phyloP scores from a whole-genome alignment of 2,329 filamentous ascomycete genomes.

The Ascochyta lentis region DNA sequence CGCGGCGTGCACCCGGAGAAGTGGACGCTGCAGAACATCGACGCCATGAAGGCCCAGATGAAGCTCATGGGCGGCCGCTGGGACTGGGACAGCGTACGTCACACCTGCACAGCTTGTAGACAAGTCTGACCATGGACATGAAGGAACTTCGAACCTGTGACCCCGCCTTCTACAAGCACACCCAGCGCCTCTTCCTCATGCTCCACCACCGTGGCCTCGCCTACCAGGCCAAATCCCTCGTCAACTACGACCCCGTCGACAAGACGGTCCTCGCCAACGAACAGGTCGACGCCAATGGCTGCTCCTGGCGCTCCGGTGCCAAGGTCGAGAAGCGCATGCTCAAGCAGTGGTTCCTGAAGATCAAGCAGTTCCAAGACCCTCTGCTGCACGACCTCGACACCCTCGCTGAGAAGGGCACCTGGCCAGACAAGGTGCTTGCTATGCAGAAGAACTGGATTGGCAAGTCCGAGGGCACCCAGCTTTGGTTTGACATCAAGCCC shows the following conservation, averaged over 20 bases:
- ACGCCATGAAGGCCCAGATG: slow-evolving; percentile 83
- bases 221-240: slow-evolving; percentile 81
- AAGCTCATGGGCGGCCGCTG: slow-evolving; percentile 79
- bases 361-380: slow-evolving; percentile 77
- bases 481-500: slow-evolving; percentile 71
- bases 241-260: slow-evolving; percentile 91
- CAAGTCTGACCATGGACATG: slow-evolving; percentile 18
- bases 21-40: slow-evolving; percentile 84
- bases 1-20: slow-evolving; percentile 75
- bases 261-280: slow-evolving; percentile 91
- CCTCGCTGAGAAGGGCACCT: slow-evolving; percentile 68
- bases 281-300: slow-evolving; percentile 85
- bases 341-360: slow-evolving; percentile 90
- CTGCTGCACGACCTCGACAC: slow-evolving; percentile 74
- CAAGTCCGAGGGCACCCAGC: slow-evolving; percentile 73
- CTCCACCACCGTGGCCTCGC: slow-evolving; percentile 77
- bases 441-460: slow-evolving; percentile 93
- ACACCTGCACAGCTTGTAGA: no score
- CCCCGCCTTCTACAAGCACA: slow-evolving; percentile 87
- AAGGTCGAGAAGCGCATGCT: slow-evolving; percentile 79
- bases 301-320: slow-evolving; percentile 86
- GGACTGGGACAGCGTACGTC: slow-evolving; percentile 77
- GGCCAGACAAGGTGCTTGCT: slow-evolving; percentile 81
- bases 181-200: slow-evolving; percentile 82
- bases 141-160: slow-evolving; percentile 87